Evolutionary conservation across 140 eudicot genomes (phyloP), one percentile per base, ranked within the genome.

Genomic region (Senecio squalidus): DNA sequence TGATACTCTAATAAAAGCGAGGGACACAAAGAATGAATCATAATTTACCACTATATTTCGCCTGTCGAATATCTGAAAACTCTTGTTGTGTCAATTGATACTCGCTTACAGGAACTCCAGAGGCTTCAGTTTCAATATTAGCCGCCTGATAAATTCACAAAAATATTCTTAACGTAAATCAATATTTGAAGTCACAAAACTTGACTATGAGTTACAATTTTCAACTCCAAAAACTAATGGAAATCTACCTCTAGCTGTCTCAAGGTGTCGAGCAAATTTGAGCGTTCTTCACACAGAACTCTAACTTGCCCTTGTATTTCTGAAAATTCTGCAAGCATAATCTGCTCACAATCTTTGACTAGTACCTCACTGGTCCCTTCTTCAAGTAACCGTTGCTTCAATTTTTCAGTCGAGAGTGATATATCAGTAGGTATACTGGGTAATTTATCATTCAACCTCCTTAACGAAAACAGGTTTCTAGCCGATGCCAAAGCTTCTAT

Each of bases 311-410:
- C 83, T 68, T 85, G 84, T 52, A 89, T 45, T 51, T 67, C 86
- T 0, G 94, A 74, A 70, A 89, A 80, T 26, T 89, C 94, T 0
- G 94, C 77, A 11, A 80, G 76, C 95, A 89, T 85, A 33, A 89
- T 89, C 94, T 78, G 82, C 80, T 89, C 97, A 53, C 95, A 85
- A 26, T 89, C 97, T 29, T 85, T 73, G 17, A 89, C 86, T 45
- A 89, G 70, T 16, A 50, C 61, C 67, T 89, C 94, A 47, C 71
- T 73, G 25, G 77, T 67, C 24, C 97, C 97, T 41, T 82, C 95
- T 39, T 85, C 86, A 6, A 76, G 64, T 74, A 89, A 62, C 3
- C 95, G 93, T 30, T 70, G 55, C 64, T 78, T 85, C 20, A 89
- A 78, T 50, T 73, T 82, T 45, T 81, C 89, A 2, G 95, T 89